Base-by-base conservation (phyloP, 129 eudicot genomes). In the Flaveria trinervia region DNA sequence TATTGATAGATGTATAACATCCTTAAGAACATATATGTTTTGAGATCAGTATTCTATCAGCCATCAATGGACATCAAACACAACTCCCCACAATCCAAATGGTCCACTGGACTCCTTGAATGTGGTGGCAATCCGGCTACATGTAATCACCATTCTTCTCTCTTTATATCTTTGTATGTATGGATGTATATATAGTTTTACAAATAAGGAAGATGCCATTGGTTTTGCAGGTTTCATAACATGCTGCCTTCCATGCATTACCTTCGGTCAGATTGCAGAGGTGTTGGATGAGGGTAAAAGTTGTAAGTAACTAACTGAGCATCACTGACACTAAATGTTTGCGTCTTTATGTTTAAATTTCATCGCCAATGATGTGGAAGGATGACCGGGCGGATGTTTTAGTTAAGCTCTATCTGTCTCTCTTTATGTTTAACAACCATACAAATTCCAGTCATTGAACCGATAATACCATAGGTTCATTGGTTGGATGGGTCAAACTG, bases 261-360 rank as follows among this genome's bases (percentile, higher is more conserved):
- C 87, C 8, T 86, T 86, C 20, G 89, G 89, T 41, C 83, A 83
- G 65, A 77, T 83, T 5, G 83, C 87, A 43, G 85, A 83, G 81
- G 77, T 86, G 51, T 25, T 86, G 17, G 89, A 86, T 50, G 77
- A 69, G 62, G 89, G 89, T 52, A 77, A 64, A 20, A 83, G 76
- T 45, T 76, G 89, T 85, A 82, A 72, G 89, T 76, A 83, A 41
- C 74, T 66, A 60, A 59, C 41, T 36, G 7, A 33, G 39, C 39
- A 33, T 33, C 7, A 5, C 39, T 33, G 6, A 33, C 39, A 33
- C 5, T 33, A 0, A 33, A 33, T 33, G 39, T 33, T 20, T 20
- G 22, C 22, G 22, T 20, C 22, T 20, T 20, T 20, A 20, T 20
- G 22, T 20, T 20, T 20, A 20, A 20, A 20, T 20, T 20, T 20